Conservation (phyloP, 2,329 filamentous ascomycete genomes). For the Arthrobotrys pseudoclavata region DNA sequence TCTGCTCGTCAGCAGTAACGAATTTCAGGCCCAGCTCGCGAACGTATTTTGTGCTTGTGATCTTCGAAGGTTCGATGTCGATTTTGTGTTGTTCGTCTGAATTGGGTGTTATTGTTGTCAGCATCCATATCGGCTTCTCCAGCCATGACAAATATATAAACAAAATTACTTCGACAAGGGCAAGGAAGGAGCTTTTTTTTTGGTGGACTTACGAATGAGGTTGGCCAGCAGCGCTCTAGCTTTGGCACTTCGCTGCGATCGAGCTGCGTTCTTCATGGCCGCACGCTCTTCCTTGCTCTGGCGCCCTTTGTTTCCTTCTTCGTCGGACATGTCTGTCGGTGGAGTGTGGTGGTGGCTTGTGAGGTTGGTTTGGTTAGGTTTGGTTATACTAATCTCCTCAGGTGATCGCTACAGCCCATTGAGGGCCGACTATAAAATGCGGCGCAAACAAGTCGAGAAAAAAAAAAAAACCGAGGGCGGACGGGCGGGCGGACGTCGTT, state of each 20-base stretch:
- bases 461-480: conserved; percentile 1
- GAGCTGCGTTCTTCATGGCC: conserved; percentile 59
- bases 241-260: conserved; percentile 51
- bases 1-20: conserved; percentile 54
- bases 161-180: conserved; percentile 23
- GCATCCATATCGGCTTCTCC: conserved; percentile 48
- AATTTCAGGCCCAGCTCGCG: conserved; percentile 57
- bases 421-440: conserved; percentile 60
- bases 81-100: conserved; percentile 60
- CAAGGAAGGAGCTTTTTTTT: neutral
- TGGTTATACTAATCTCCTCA: conserved; percentile 46
- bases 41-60: conserved; percentile 58
- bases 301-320: conserved; percentile 56
- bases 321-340: conserved; percentile 54
- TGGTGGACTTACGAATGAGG: conserved; percentile 50
- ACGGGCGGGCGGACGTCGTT: conserved; percentile 21
- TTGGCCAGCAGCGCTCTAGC: conserved; percentile 43
- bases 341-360: conserved; percentile 13
- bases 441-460: conserved; percentile 42
- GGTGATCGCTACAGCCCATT: conserved; percentile 59
- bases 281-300: conserved; percentile 59
- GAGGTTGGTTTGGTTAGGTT: conserved; percentile 33
- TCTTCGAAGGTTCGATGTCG: conserved; percentile 58
- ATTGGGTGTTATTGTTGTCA: conserved; percentile 31
- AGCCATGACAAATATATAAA: conserved; percentile 58